These are phyloP conservation scores for Psilocybe subaeruginosa DNA, from an alignment of 768 basidiomycete genomes.

Conservation along the genomic window DNA sequence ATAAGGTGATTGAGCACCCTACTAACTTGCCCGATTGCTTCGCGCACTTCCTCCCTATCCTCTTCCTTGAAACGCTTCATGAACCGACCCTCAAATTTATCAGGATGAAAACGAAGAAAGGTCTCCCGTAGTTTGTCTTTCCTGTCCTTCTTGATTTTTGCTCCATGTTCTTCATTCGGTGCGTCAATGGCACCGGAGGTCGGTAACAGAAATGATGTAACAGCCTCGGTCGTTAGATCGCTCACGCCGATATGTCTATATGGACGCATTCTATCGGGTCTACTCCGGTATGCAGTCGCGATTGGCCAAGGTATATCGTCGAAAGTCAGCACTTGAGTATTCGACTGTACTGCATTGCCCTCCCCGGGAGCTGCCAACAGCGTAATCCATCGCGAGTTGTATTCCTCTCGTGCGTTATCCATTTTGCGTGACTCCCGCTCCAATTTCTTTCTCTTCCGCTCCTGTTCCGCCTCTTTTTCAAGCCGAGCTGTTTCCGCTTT, in stretches of 20 bases:
- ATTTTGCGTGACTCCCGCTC: constrained; percentile 47
- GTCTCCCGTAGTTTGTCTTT: constrained; percentile 71
- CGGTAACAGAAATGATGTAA: constrained; percentile 61
- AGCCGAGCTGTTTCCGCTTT: constrained; percentile 55
- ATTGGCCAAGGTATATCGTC: constrained; percentile 79
- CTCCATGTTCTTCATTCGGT: constrained; percentile 21
- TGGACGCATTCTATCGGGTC: constrained; percentile 11
- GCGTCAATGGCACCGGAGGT: constrained; percentile 3
- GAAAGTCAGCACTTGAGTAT: constrained; percentile 40
- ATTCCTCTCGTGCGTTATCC: constrained; percentile 51
- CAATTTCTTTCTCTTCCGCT: constrained; percentile 49
- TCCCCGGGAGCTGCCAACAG: constrained; percentile 38
- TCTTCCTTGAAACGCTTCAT: constrained; percentile 49
- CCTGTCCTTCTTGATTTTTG: constrained; percentile 42
- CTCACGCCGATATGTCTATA: constrained; percentile 35
- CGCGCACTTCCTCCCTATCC: constrained; percentile 54
- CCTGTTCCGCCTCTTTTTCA: constrained; percentile 55
- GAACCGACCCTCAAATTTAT: constrained; percentile 80
- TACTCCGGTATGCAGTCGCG: constrained; percentile 31
- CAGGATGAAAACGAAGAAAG: constrained; percentile 76
- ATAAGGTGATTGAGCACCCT: constrained; percentile 62
- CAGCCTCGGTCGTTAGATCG: constrained; percentile 56
- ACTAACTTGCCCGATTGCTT: constrained; percentile 66
- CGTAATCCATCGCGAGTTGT: constrained; percentile 60
- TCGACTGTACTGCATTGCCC: constrained; percentile 21